These are phyloP conservation scores for Citrullus colocynthis DNA, from an alignment of 306 rosid genomes.

Conservation along the genomic window DNA sequence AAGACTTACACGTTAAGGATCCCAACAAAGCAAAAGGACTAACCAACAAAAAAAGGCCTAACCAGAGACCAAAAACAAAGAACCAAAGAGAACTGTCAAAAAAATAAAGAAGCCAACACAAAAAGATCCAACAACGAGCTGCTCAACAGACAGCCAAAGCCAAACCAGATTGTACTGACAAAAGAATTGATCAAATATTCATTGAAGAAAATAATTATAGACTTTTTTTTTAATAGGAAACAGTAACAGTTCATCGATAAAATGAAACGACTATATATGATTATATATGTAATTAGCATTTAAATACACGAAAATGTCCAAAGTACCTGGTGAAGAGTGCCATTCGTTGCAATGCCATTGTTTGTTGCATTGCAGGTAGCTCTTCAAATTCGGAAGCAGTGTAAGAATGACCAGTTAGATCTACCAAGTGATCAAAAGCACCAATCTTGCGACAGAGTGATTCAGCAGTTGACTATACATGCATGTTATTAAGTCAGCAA, in stretches of 20 bases:
- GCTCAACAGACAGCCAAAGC: neutral
- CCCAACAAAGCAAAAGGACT: neutral
- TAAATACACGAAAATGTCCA: neutral
- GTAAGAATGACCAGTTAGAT: slow-evolving; percentile 70
- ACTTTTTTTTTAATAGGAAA: too few relatives aligned
- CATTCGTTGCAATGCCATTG: slow-evolving; percentile 88
- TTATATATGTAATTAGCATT: neutral
- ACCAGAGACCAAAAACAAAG: too few relatives aligned
- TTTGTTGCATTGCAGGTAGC: slow-evolving; percentile 74
- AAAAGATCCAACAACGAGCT: neutral
- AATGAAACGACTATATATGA: neutral
- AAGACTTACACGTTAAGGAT: neutral
- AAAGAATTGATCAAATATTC: neutral
- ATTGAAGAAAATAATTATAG: slow-evolving; percentile 7
- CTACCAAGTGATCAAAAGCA: slow-evolving; percentile 71
- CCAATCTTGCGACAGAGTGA: slow-evolving; percentile 95
- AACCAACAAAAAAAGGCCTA: too few relatives aligned
- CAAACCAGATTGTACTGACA: neutral
- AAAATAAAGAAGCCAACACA: neutral
- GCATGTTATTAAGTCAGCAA: slow-evolving; percentile 14
- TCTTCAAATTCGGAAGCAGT: slow-evolving; percentile 97
- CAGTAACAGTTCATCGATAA: too few relatives aligned
- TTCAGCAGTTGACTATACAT: slow-evolving; percentile 87
- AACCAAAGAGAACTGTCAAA: too few relatives aligned
- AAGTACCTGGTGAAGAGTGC: slow-evolving; percentile 74